Evolutionary conservation across 2,329 filamentous ascomycete genomes (phyloP), one percentile per base, ranked within the genome.

Genomic region (Penicillium vulpinum): DNA sequence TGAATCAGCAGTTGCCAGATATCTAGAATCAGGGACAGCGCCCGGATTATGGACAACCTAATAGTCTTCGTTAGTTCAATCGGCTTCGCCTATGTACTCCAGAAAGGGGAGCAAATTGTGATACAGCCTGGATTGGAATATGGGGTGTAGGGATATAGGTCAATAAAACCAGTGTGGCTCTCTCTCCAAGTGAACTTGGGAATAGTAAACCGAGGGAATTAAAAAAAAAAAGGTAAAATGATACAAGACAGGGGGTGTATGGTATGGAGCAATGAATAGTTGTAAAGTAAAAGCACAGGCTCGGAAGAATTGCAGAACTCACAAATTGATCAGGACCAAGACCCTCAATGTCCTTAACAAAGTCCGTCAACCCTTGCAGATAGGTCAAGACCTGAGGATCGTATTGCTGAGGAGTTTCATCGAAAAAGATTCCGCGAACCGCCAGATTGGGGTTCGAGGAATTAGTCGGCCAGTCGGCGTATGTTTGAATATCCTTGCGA

Each of bases 361-460:
- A 60, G 35, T 62, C 56, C 5, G 68, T 72, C 35, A 77, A 51
- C 11, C 69, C 67, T 54, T 71, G 60, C 21, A 77, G 64, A 60
- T 75, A 78, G 47, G 61, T 61, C 53, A 70, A 62, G 22, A 67
- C 61, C 33, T 61, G 56, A 49, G 57, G 58, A 58, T 70, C 66
- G 62, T 74, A 78, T 58, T 70, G 52, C 47, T 75, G 69, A 5
- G 78, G 78, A 40, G 75, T 77, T 67, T 82, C 78, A 59, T 81
- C 79, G 56, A 81, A 77, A 65, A 81, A 81, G 62, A 81, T 79
- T 49, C 78, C 79, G 51, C 73, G 72, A 62, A 82, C 69, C 22
- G 74, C 68, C 49, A 81, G 66, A 39, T 70, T 70, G 13, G 70
- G 62, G 59, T 73, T 71, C 18, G 69, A 67, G 48, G 68, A 70